phyloP scores from a whole-genome alignment of 371 early-diverging fungal species.

The Rhizopus arrhizus region DNA sequence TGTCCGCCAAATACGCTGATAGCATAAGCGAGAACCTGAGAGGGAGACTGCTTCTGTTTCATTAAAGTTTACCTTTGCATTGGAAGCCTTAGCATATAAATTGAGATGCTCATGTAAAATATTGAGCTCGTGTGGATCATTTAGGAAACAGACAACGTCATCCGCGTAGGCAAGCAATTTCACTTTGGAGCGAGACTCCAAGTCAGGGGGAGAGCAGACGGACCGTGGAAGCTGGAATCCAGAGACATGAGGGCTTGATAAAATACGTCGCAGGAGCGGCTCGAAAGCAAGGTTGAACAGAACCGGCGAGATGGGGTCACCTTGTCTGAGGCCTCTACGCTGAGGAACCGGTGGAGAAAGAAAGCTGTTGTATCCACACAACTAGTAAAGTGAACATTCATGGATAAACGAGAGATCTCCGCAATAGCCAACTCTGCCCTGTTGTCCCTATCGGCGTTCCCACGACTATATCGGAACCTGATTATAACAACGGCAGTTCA shows the following conservation, averaged over 20 bases:
- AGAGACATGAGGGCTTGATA: neutral
- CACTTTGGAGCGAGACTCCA: neutral
- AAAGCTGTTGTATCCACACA: no score
- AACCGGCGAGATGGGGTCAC: constrained; percentile 31
- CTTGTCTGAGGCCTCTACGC: constrained; percentile 28
- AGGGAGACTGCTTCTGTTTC: constrained; percentile 28
- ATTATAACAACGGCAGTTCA: no score
- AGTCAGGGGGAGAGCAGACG: neutral
- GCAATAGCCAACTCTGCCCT: no score
- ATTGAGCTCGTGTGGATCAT: constrained; percentile 1
- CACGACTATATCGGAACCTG: no score
- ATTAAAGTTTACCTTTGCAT: constrained; percentile 22
- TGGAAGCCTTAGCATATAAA: constrained; percentile 22
- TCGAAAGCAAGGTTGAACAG: constrained; percentile 38
- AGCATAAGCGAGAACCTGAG: constrained; percentile 6
- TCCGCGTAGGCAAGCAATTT: constrained; percentile 27
- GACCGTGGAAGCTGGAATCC: constrained; percentile 2
- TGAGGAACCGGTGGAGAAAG: constrained; percentile 16
- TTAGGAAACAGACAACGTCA: constrained; percentile 24
- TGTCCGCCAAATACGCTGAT: neutral
- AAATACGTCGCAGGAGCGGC: constrained; percentile 29
- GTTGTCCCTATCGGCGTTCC: no score
- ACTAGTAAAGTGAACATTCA: no score
- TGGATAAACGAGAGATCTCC: no score
- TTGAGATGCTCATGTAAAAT: constrained; percentile 8